Percentiles rank a stretch among this genome's conserved stretches.
These are phyloP conservation scores for Phaeomoniella chlamydospora DNA, from an alignment of 2,329 filamentous ascomycete genomes.

Conservation along the genomic window DNA sequence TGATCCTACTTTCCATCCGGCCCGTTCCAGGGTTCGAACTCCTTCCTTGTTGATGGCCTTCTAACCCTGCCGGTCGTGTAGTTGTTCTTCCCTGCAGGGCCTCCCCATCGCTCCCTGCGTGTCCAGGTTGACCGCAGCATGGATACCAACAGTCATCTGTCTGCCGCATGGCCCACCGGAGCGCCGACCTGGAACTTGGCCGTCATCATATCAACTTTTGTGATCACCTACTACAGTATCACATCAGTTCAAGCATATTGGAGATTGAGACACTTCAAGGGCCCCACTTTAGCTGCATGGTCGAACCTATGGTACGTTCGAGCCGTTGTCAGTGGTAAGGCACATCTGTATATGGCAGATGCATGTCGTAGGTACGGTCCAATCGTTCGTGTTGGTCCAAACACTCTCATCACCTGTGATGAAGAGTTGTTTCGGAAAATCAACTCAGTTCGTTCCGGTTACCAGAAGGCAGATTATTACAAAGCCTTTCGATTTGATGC, in stretches of 20 bases:
- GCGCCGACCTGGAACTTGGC: not conserved
- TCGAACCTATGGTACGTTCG: constrained; percentile 5
- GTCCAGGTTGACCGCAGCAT: too few species aligned
- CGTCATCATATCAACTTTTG: not conserved
- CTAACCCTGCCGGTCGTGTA: too few species aligned
- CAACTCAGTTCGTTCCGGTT: constrained; percentile 3
- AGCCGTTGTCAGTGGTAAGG: constrained; percentile 1
- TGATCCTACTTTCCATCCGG: not conserved
- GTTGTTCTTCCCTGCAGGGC: too few species aligned
- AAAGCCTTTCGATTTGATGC: constrained; percentile 36
- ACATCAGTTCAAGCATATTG: constrained; percentile 1
- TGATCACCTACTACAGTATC: not conserved
- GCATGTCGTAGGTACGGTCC: constrained; percentile 6
- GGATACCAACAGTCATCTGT: too few species aligned
- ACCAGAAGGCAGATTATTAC: constrained; percentile 27
- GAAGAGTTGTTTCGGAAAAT: constrained; percentile 25
- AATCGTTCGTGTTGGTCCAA: constrained; percentile 31
- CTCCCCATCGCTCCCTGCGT: too few species aligned
- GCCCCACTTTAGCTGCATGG: constrained; percentile 5
- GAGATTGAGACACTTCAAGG: constrained; percentile 5
- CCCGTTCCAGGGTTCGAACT: too few species aligned
- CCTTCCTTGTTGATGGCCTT: too few species aligned
- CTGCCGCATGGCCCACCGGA: not conserved
- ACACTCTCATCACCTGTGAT: constrained; percentile 33
- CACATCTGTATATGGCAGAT: constrained; percentile 1